Evolutionary conservation across 225 moss, liverwort and hornwort species (phyloP), one percentile per base, ranked within the genome.

Genomic region (Thuidium tamariscinum): DNA sequence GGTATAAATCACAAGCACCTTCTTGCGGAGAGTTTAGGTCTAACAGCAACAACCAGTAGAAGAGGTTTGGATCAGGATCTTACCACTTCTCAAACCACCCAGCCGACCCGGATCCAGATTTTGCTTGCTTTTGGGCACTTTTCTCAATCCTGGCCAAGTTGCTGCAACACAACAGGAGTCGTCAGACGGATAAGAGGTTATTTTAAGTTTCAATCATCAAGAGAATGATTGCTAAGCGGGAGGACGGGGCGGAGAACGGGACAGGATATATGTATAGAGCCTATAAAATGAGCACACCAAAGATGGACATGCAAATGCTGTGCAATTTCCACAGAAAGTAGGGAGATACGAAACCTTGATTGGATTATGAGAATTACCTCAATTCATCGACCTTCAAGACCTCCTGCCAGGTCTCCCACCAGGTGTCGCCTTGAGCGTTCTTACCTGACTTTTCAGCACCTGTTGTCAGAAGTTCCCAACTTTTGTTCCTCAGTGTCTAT

Each of bases 351-450:
- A 12, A 59, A 83, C 46, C 20, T 70, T 82, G 37, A 63, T 60
- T 48, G n/a, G 55, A 74, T 22, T 15, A 62, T 25, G 66, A 83
- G 78, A 64, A 60, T 74, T 88, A 98, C 97, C 97, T 98, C 92
- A 93, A 94, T 78, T 96, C 97, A 87, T 98, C 97, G 80, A 95
- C 95, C 84, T 95, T 95, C 49, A 98, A 92, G 84, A 95, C 89
- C 85, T 98, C 97, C 85, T 98, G 97, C 97, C 97, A 98, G 20
- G 97, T 96, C 92, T 98, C 97, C 97, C 97, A 98, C 97, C 97
- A 98, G n/a, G 92, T 90, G 89, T 98, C 97, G 81, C 95, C 96
- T 94, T 95, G 95, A 25, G 94, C 94, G 84, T 98, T 98, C 85
- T 94, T 98, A 59, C 97, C 97, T 42, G 97, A 96, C 91, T 98